Evolutionary conservation across 75 land plant genomes (phyloP), one percentile per base, ranked within the genome.

Genomic region (Cupressus sempervirens): DNA sequence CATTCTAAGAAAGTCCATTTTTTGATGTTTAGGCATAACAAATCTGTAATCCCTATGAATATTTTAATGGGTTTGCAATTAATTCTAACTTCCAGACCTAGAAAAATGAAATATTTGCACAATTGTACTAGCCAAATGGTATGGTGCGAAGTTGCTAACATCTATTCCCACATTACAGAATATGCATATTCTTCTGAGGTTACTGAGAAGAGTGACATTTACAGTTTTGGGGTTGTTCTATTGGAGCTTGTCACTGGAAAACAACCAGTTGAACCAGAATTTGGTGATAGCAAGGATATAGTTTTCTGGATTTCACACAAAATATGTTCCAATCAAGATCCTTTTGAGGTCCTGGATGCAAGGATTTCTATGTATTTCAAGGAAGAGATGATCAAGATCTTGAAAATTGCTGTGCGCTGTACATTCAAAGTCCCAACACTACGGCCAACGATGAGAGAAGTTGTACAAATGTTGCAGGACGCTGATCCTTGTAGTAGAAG

Each of bases 391-490:
- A 86, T 94, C 45, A 77, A 84, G 72, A 87, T 89, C 14, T 90
- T 95, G 9, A 84, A 87, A 18, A 88, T 95, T 35, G 97, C 94
- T 0, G 84, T 94, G 23, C 91, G 89, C 0, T 95, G 97, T 86
- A 94, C 95, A 5, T 76, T 76, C 82, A 79, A 58, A 50, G 53
- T 52, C 0, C 95, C 97, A 12, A 43, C 89, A 18, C 74, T 81
- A 20, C 91, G 97, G 14, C 95, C 96, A 0, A 72, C 93, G 48
- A 95, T 95, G 97, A 92, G 91, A n/a, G 97, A 95, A 76, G 93
- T 90, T 10, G 97, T 94, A 29, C 89, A 88, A 81, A 80, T 92
- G 81, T 88, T 95, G 38, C 80, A 82, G 76, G 94, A 94, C 34
- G 92, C 92, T 16, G 94, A 90, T 77, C 94, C 94, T 10, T 88